Base-by-base conservation (phyloP, 192 early-diverging fungal species). In the Physocladia obscura region DNA sequence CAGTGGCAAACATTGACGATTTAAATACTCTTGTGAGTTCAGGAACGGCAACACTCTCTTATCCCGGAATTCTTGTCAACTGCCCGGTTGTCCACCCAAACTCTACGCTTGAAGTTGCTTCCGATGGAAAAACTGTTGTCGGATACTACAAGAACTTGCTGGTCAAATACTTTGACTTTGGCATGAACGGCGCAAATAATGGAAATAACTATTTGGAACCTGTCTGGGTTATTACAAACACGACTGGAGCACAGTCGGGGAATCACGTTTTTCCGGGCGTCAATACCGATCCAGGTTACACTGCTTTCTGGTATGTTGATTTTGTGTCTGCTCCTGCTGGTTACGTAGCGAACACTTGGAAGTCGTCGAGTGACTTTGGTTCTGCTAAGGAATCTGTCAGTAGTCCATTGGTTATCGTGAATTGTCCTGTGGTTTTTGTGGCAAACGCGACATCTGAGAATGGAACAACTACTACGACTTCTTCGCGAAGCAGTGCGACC, bases 91-190 rank as follows among this genome's bases (percentile, higher is more conserved):
- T 49, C 27, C 35, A 64, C 54, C 62, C 47, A 64, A 47, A 64
- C 44, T 52, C 44, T 21, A 64, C 62, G 21, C 39, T 64, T 22
- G 8, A 8, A 35, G 49, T 49, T 6, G 31, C 58, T 26, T 35
- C 58, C n/a, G 64, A 67, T 67, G 64, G 15, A 8, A 67, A 67
- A 26, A 22, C 15, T 40, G 49, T 51, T 3, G 26, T 24, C 36
- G 64, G 64, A 4, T 67, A 27, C 21, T 67, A 67, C 50, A 67
- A 51, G 21, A 50, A 30, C 29, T 29, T 38, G 2, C 32, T 30
- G 17, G 29, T 67, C 50, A 32, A 55, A n/a, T 67, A 67, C 36
- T 67, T 67, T 67, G 64, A 67, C 24, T 67, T 67, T 40, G 64
- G 64, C 22, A 50, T 67, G 8, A 67, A 67, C 55, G 64, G 64